Conservation (phyloP, 768 basidiomycete species). For the Lentinula raphanica region DNA sequence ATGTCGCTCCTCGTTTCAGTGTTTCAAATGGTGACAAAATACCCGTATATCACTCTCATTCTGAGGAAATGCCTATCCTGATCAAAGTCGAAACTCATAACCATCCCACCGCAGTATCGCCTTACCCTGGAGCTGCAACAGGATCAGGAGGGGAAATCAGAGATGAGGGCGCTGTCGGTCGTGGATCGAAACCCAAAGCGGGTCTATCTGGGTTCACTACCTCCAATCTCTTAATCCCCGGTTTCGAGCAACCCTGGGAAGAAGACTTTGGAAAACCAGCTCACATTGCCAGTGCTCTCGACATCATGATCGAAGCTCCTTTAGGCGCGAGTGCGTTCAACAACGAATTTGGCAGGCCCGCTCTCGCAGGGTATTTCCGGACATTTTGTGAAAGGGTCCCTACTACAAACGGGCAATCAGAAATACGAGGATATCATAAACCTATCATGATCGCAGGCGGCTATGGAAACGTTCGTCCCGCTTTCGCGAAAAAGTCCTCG, state of each 20-base stretch:
- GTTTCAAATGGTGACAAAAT: constrained; percentile 27
- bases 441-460: constrained; percentile 99
- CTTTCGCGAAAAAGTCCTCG: constrained; percentile 71
- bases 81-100: constrained; percentile 99
- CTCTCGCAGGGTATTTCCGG: constrained; percentile 89
- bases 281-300: constrained; percentile 89
- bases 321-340: constrained; percentile 9
- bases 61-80: constrained; percentile 82
- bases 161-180: constrained; percentile 94
- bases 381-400: constrained; percentile 83
- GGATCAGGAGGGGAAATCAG: constrained; percentile 98
- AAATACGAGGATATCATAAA: constrained; percentile 95
- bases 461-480: constrained; percentile 85
- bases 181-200: constrained; percentile 94
- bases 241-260: constrained; percentile 92
- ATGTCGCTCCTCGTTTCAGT: constrained; percentile 66
- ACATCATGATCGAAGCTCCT: constrained; percentile 84
- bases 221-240: constrained; percentile 90
- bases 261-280: constrained; percentile 83
- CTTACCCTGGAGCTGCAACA: constrained; percentile 97
- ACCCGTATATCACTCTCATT: constrained; percentile 61
- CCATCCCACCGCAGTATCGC: constrained; percentile 97
- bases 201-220: constrained; percentile 91
- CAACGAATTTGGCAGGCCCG: constrained; percentile 83
- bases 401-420: constrained; percentile 40